These are phyloP conservation scores for Aspergillus avenaceus DNA, from an alignment of 495 filamentous ascomycete species.

Conservation along the genomic window DNA sequence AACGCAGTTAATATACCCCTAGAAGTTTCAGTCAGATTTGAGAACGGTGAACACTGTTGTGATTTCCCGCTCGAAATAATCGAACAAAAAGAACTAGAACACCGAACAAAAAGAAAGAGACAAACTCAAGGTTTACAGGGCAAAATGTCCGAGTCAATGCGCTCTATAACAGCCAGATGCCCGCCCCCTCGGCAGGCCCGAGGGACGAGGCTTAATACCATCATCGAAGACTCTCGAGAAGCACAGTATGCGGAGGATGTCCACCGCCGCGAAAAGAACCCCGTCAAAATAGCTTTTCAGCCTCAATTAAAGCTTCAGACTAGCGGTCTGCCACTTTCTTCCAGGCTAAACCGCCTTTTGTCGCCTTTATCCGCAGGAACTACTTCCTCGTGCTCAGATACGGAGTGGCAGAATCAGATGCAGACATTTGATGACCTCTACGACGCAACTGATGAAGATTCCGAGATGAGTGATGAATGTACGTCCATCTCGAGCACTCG, in stretches of 20 bases:
- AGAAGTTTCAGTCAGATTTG: constrained; percentile 16
- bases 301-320: constrained; percentile 38
- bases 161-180: constrained; percentile 51
- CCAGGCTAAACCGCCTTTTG: constrained; percentile 26
- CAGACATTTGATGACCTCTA: constrained; percentile 76
- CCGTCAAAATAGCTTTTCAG: not conserved
- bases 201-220: constrained; percentile 74
- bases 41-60: not conserved
- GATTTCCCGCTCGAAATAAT: not conserved
- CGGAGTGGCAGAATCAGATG: constrained; percentile 45
- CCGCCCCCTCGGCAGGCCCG: constrained; percentile 69
- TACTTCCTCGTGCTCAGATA: constrained; percentile 41
- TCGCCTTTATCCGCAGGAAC: constrained; percentile 36
- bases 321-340: constrained; percentile 28
- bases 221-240: constrained; percentile 66
- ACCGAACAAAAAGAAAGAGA: not conserved
- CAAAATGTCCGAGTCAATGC: constrained; percentile 58
- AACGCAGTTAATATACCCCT: constrained; percentile 34
- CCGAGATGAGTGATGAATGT: constrained; percentile 46
- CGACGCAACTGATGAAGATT: constrained; percentile 74
- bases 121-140: not conserved
- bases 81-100: not conserved
- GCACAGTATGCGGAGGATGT: constrained; percentile 21
- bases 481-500: constrained; percentile 39
- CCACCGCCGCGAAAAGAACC: not conserved